Conservation (phyloP, 176 grass and related monocot genomes). For the Eleusine indica region DNA sequence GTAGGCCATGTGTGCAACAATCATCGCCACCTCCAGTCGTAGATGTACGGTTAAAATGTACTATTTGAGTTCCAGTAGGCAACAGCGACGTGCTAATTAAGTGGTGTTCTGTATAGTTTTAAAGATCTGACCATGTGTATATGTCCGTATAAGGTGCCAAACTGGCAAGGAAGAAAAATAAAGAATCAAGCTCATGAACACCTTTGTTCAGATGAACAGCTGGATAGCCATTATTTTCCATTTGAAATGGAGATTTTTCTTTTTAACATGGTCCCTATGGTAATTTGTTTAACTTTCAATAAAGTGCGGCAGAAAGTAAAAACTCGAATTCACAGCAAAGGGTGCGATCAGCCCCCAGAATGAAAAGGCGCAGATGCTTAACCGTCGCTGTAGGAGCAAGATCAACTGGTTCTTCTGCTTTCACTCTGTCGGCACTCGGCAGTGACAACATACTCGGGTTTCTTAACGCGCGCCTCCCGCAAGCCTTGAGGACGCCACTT, state of each 20-base stretch:
- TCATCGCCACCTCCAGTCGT: neutral
- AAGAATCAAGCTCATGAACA: neutral
- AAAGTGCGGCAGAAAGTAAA: neutral
- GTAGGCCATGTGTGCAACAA: neutral
- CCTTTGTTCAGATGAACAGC: neutral
- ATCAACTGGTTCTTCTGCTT: neutral
- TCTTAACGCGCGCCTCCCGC: conserved; percentile 13
- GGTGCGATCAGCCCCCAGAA: neutral
- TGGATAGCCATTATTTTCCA: too few species aligned
- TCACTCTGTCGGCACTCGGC: conserved; percentile 26
- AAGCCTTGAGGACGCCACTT: neutral
- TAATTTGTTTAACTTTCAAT: neutral
- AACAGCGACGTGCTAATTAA: neutral
- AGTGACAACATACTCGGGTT: neutral
- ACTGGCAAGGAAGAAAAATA: neutral
- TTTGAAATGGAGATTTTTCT: too few species aligned
- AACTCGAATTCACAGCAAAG: neutral
- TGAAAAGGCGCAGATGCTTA: neutral
- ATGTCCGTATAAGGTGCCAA: neutral
- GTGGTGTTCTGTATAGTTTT: too few species aligned
- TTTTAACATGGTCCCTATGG: neutral
- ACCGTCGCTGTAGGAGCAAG: neutral
- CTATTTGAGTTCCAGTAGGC: neutral
- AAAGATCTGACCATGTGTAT: neutral
- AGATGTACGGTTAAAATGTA: neutral